A percentile compares a stretch with the other conserved stretches of the same genome.
These are phyloP conservation scores for Pontederia paniculata DNA, from an alignment of 176 grass and related monocot genomes.

Conservation along the genomic window DNA sequence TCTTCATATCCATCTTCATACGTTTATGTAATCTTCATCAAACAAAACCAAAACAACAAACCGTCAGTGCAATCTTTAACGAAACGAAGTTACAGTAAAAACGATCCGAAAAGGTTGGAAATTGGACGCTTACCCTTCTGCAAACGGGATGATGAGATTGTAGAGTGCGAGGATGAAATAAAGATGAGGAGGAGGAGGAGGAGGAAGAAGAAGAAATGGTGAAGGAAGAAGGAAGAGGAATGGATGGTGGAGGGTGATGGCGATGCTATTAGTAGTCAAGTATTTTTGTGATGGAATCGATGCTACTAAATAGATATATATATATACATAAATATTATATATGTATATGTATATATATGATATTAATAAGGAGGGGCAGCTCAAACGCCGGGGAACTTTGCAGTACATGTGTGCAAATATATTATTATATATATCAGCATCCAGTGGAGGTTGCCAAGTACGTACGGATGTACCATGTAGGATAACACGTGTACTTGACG, in stretches of 20 bases:
- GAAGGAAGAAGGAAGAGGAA: neutral
- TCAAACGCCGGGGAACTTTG: neutral
- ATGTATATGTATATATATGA: too few relatives aligned
- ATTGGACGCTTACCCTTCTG: too few relatives aligned
- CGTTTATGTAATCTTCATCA: conserved; percentile 23
- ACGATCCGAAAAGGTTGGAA: neutral
- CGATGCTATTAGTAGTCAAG: too few relatives aligned
- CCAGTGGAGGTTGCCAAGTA: neutral
- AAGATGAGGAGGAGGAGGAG: neutral
- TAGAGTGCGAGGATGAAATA: neutral
- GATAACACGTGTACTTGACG: neutral
- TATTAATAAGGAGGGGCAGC: neutral
- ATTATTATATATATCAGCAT: too few relatives aligned
- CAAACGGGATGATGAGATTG: too few relatives aligned
- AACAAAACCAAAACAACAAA: conserved; percentile 21
- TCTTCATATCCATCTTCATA: conserved; percentile 26
- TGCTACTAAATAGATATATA: too few relatives aligned
- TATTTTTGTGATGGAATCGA: too few relatives aligned
- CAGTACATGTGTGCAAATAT: neutral
- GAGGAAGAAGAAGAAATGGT: neutral
- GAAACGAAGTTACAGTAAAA: neutral
- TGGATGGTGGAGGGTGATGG: too few relatives aligned
- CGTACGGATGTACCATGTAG: conserved; percentile 12
- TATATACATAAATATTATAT: too few relatives aligned
- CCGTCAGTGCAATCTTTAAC: too few relatives aligned